Evolutionary conservation across 371 early-diverging fungal species (phyloP).

Genomic region (Parasitella parasitica): DNA sequence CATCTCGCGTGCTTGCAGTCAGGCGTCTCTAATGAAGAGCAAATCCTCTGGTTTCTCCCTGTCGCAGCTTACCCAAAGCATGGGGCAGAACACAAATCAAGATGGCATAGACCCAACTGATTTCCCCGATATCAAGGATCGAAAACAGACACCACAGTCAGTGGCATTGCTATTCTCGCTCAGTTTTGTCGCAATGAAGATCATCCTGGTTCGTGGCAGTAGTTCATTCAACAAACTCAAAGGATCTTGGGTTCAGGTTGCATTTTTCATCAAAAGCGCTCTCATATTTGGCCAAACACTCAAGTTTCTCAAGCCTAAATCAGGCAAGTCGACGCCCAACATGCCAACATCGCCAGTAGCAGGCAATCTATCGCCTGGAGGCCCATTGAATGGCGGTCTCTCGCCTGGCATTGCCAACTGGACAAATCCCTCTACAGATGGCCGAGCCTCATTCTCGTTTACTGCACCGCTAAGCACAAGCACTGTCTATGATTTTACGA

Average conservation of each 20-base stretch:
- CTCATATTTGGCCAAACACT: constrained; percentile 40
- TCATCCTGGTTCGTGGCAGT: constrained; percentile 55
- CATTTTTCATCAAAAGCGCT: constrained; percentile 36
- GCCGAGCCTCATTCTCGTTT: constrained; percentile 7
- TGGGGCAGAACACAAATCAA: constrained; percentile 10
- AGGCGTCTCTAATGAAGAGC: constrained; percentile 34
- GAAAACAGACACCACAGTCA: constrained; percentile 30
- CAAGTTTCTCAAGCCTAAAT: constrained; percentile 10
- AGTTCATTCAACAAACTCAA: constrained; percentile 41
- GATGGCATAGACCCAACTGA: constrained; percentile 11
- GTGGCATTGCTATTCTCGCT: constrained; percentile 38
- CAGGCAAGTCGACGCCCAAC: constrained; percentile 19
- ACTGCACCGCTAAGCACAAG: constrained; percentile 9
- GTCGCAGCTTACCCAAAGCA: constrained; percentile 26
- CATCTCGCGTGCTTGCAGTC: constrained; percentile 38
- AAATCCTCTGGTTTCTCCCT: constrained; percentile 45
- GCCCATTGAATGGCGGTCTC: neutral
- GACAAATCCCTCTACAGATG: neutral
- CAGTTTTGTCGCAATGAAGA: constrained; percentile 55
- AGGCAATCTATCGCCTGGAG: constrained; percentile 17
- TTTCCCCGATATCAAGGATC: constrained; percentile 35
- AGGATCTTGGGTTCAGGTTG: constrained; percentile 48
- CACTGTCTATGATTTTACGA: constrained; percentile 48
- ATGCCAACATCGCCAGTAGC: neutral
- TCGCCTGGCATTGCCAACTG: constrained; percentile 10